phyloP scores from a whole-genome alignment of 2,329 filamentous ascomycete species.

The Alternaria conjuncta region DNA sequence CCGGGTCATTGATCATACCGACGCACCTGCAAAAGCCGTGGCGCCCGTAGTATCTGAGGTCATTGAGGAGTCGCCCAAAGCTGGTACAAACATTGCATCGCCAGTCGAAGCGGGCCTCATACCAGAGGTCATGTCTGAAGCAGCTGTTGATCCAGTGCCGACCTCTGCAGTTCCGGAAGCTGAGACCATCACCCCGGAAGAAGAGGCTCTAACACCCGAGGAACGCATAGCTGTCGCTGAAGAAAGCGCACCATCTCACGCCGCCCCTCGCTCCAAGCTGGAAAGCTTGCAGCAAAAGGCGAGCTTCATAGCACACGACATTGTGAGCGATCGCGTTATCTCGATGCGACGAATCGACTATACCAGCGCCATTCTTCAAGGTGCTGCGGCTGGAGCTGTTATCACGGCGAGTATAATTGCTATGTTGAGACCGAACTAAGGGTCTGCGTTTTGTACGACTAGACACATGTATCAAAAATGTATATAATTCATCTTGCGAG shows the following conservation, averaged over 20 bases:
- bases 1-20: constrained; percentile 17
- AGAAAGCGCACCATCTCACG: constrained; percentile 14
- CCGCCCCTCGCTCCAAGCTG: constrained; percentile 11
- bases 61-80: constrained; percentile 15
- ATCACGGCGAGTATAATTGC: constrained; percentile 39
- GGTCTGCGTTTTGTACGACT: constrained; percentile 3
- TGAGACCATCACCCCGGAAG: constrained; percentile 10
- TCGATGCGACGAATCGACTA: constrained; percentile 55
- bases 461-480: background rate
- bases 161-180: constrained; percentile 11
- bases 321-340: constrained; percentile 54
- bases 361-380: constrained; percentile 54
- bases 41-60: constrained; percentile 6
- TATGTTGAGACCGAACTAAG: constrained; percentile 29
- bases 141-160: constrained; percentile 4
- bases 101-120: constrained; percentile 5
- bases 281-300: constrained; percentile 33
- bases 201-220: constrained; percentile 12
- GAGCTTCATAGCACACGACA: constrained; percentile 34
- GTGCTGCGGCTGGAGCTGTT: constrained; percentile 51
- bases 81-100: constrained; percentile 4
- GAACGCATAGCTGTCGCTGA: constrained; percentile 23
- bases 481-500: background rate
- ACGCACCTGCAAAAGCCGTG: background rate
- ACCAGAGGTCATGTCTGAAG: constrained; percentile 2